phyloP scores from a whole-genome alignment of 768 basidiomycete genomes.

The Inosperma sp. region DNA sequence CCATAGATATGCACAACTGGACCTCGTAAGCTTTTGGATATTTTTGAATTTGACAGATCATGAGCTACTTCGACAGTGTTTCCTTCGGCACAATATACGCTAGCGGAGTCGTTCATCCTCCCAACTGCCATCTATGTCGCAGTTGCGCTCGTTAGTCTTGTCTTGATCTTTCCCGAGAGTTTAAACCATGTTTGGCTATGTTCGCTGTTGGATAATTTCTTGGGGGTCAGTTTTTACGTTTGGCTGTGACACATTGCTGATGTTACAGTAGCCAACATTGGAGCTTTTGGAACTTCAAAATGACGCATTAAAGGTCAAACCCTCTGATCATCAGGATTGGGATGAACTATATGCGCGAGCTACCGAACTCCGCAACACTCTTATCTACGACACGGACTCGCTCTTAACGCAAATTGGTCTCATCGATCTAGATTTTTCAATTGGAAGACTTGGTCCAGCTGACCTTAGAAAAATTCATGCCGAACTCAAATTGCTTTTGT shows the following conservation, averaged over 20 bases:
- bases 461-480: slow-evolving; percentile 37
- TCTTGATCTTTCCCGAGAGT: slow-evolving; percentile 43
- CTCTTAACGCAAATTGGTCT: slow-evolving; percentile 35
- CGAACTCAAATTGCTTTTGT: slow-evolving; percentile 37
- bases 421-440: slow-evolving; percentile 39
- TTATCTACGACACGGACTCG: slow-evolving; percentile 30
- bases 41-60: neutral
- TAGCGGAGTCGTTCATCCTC: slow-evolving; percentile 38
- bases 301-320: slow-evolving; percentile 27
- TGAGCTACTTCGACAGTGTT: slow-evolving; percentile 30
- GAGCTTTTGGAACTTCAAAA: slow-evolving; percentile 33
- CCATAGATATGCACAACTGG: slow-evolving; percentile 36
- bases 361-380: slow-evolving; percentile 21
- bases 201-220: slow-evolving; percentile 26
- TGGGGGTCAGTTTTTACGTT: slow-evolving; percentile 22
- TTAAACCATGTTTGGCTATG: slow-evolving; percentile 42
- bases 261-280: slow-evolving; percentile 26
- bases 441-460: slow-evolving; percentile 39
- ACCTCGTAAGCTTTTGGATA: slow-evolving; percentile 25
- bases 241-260: neutral
- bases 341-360: slow-evolving; percentile 24
- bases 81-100: slow-evolving; percentile 36
- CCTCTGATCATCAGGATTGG: slow-evolving; percentile 36
- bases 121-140: slow-evolving; percentile 39
- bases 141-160: slow-evolving; percentile 33